Evolutionary conservation across 2,329 filamentous ascomycete genomes (phyloP).

Genomic region (Sclerotinia minor): DNA sequence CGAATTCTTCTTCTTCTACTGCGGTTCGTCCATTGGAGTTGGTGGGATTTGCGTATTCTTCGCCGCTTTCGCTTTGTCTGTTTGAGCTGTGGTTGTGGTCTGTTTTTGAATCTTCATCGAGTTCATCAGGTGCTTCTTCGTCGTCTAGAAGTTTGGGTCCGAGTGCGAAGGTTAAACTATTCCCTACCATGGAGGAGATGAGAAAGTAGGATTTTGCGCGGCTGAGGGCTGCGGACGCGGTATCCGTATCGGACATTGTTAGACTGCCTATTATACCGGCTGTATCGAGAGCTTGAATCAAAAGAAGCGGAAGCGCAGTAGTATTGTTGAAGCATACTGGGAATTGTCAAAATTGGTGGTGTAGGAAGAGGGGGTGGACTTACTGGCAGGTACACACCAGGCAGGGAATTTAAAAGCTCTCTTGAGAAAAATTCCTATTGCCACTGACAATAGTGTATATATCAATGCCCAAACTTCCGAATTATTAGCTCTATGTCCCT

Average conservation of each 20-base stretch:
- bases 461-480: conserved; percentile 45
- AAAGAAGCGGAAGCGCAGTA: conserved; percentile 49
- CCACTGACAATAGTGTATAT: conserved; percentile 46
- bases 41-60: conserved; percentile 34
- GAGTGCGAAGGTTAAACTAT: conserved; percentile 63
- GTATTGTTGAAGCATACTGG: conserved; percentile 48
- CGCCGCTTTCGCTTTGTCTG: conserved; percentile 29
- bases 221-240: conserved; percentile 50
- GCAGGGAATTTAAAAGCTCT: conserved; percentile 46
- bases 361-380: conserved; percentile 33
- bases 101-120: conserved; percentile 33
- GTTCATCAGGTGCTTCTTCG: conserved; percentile 43
- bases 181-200: conserved; percentile 58
- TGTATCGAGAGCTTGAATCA: conserved; percentile 44
- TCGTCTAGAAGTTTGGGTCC: conserved; percentile 58
- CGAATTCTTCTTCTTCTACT: conserved; percentile 34
- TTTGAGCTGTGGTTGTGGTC: background rate
- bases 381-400: conserved; percentile 49
- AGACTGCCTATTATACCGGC: conserved; percentile 56
- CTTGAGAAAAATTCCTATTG: conserved; percentile 45
- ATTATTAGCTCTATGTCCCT: background rate
- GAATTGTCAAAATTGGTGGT: too few relatives aligned
- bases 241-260: conserved; percentile 45
- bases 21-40: conserved; percentile 36
- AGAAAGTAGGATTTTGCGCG: conserved; percentile 66